Percentiles rank a stretch among this genome's conserved stretches.
Evolutionary conservation across 345 rosid species (phyloP).

Genomic region (Lumnitzera littorea): DNA sequence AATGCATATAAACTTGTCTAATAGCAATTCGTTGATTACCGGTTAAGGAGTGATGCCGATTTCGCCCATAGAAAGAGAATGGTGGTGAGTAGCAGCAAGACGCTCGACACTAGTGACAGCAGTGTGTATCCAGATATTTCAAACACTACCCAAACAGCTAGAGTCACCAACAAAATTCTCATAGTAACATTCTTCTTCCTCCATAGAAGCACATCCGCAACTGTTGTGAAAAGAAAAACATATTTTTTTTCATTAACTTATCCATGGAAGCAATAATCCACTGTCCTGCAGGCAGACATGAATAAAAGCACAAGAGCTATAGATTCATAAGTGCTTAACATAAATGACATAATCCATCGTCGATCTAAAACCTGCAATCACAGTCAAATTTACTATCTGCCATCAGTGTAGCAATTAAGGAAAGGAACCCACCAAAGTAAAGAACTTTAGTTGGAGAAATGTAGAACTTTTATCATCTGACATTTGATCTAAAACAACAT

Average conservation of each 20-base stretch:
- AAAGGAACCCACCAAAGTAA: too few relatives aligned
- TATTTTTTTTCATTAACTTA: background rate
- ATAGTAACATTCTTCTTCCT: constrained; percentile 52
- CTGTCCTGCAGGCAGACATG: background rate
- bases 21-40: constrained; percentile 30
- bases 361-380: too few relatives aligned
- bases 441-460: too few relatives aligned
- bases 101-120: constrained; percentile 78
- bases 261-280: background rate
- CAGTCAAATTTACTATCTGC: too few relatives aligned
- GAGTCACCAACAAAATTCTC: constrained; percentile 55
- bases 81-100: constrained; percentile 68
- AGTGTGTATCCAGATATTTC: constrained; percentile 79
- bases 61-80: constrained; percentile 94
- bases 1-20: too few relatives aligned
- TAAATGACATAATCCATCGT: too few relatives aligned
- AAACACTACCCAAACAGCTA: constrained; percentile 87
- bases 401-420: too few relatives aligned
- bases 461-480: too few relatives aligned
- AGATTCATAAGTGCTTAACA: too few relatives aligned
- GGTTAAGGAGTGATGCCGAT: constrained; percentile 86
- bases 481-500: too few relatives aligned
- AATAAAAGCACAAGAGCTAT: too few relatives aligned
- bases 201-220: constrained; percentile 91
- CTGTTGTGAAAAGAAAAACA: constrained; percentile 26